These are phyloP conservation scores for Leucocoprinus sp. DNA, from an alignment of 768 basidiomycete genomes.

Conservation along the genomic window DNA sequence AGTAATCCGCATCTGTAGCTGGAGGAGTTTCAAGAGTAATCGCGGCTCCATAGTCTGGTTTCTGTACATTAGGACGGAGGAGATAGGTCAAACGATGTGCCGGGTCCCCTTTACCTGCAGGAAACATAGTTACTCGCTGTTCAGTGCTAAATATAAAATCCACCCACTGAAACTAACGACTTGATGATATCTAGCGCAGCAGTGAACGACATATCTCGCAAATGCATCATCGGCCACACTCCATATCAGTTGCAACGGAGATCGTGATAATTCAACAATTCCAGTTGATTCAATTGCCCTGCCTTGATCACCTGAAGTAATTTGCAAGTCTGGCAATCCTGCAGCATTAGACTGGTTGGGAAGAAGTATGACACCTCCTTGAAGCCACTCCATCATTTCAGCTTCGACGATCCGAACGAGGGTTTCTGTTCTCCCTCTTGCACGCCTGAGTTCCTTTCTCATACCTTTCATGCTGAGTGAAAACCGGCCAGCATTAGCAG, in stretches of 20 bases:
- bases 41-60: constrained; percentile 41
- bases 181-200: constrained; percentile 71
- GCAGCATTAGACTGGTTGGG: constrained; percentile 30
- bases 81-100: constrained; percentile 68
- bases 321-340: constrained; percentile 16
- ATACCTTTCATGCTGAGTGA: constrained; percentile 71
- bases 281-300: constrained; percentile 43
- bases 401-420: constrained; percentile 65
- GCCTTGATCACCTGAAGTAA: constrained; percentile 22
- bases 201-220: constrained; percentile 76
- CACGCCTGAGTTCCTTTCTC: constrained; percentile 55
- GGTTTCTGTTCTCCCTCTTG: constrained; percentile 48
- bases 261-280: constrained; percentile 59
- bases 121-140: background rate
- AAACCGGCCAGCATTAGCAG: constrained; percentile 68
- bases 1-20: constrained; percentile 54
- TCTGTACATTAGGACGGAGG: constrained; percentile 66
- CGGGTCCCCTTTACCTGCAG: constrained; percentile 47
- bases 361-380: constrained; percentile 45
- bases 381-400: constrained; percentile 58
- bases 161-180: constrained; percentile 75
- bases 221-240: constrained; percentile 62
- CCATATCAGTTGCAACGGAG: constrained; percentile 67
- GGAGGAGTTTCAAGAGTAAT: constrained; percentile 61
- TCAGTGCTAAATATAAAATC: background rate